These are phyloP conservation scores for Plasmodiophora brassicae DNA, from an alignment of 208 protist genomes.

Conservation along the genomic window DNA sequence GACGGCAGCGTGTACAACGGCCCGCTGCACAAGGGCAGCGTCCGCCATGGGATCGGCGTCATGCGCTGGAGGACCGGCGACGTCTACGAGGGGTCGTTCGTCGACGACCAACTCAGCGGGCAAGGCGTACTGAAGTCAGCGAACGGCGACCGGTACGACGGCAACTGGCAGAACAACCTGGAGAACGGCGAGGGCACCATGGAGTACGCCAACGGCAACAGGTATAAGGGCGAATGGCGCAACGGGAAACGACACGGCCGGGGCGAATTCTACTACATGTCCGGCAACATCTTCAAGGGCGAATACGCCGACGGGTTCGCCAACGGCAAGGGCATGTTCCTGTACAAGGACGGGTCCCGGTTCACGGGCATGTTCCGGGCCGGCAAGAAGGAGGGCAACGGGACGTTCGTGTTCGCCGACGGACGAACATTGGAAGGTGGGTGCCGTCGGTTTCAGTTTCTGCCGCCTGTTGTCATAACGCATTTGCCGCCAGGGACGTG, in stretches of 20 bases:
- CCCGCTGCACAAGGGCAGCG: background rate
- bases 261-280: constrained; percentile 36
- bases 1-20: background rate
- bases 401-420: background rate
- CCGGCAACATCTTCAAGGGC: background rate
- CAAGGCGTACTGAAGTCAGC: background rate
- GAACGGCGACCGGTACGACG: constrained; percentile 44
- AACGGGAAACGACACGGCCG: constrained; percentile 37
- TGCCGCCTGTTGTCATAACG: background rate
- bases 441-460: background rate
- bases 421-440: background rate
- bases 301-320: background rate
- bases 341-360: background rate
- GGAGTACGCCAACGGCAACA: constrained; percentile 52
- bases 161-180: constrained; percentile 42
- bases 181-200: constrained; percentile 49
- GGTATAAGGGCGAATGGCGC: constrained; percentile 53
- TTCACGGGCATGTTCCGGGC: background rate
- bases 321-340: background rate
- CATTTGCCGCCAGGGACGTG: background rate
- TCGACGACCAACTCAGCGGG: too few species aligned
- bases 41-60: background rate
- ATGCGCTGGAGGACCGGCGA: background rate
- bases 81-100: background rate
- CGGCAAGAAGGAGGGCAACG: background rate